A percentile compares a stretch with the other conserved stretches of the same genome.
phyloP scores from a whole-genome alignment of 2,329 filamentous ascomycete species.

The Beauveria sp. region DNA sequence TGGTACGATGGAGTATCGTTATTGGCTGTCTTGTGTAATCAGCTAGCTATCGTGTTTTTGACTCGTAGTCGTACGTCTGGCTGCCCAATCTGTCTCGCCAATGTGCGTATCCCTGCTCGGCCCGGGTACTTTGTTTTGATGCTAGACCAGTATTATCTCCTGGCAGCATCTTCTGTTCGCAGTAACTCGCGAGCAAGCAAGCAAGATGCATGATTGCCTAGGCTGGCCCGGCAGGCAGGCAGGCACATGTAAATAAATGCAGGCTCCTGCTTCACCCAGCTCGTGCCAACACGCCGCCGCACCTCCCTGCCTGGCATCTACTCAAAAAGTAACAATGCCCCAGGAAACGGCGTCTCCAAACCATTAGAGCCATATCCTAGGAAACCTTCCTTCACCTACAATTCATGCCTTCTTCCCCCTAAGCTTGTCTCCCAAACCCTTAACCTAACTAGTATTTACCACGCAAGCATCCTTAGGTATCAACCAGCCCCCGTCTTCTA shows the following conservation, averaged over 20 bases:
- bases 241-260: conserved; percentile 4
- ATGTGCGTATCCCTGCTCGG: not conserved
- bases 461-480: conserved; percentile 6
- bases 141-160: not conserved
- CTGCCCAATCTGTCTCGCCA: conserved; percentile 6
- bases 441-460: not conserved
- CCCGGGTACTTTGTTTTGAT: no score
- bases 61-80: not conserved
- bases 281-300: not conserved
- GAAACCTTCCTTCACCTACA: not conserved
- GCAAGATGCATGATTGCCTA: not conserved
- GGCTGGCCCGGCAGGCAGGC: not conserved
- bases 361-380: not conserved
- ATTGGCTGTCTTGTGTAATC: not conserved
- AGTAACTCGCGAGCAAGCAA: not conserved
- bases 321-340: not conserved
- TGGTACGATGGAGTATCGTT: not conserved
- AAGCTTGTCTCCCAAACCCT: conserved; percentile 1
- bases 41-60: not conserved
- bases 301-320: not conserved
- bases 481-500: conserved; percentile 9
- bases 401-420: not conserved
- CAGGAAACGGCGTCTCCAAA: not conserved
- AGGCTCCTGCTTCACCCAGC: not conserved
- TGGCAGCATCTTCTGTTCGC: not conserved